A percentile compares a stretch with the other conserved stretches of the same genome.
These are phyloP conservation scores for Cicer chorassanicum DNA, from an alignment of 306 rosid species.

Conservation along the genomic window DNA sequence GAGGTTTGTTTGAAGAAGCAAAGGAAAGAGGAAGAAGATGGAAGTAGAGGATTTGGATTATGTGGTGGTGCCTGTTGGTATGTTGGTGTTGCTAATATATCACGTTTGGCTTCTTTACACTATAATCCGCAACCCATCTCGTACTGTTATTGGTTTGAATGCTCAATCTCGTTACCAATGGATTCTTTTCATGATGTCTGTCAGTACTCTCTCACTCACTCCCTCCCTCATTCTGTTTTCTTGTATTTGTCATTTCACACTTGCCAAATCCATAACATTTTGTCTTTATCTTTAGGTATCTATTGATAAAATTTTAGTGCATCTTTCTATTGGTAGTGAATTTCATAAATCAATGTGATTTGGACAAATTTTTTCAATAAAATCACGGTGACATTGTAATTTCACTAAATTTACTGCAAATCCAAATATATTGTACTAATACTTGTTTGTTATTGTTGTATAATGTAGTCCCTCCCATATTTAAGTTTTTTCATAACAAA, in stretches of 20 bases:
- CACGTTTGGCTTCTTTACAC: conserved; percentile 72
- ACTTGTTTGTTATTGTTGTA: background rate
- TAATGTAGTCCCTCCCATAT: background rate
- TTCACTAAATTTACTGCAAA: background rate
- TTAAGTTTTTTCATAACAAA: background rate
- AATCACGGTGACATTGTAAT: background rate
- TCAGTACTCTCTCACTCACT: conserved; percentile 52
- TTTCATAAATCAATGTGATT: too few species aligned
- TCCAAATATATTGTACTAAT: background rate
- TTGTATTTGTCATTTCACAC: background rate
- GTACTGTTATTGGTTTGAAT: conserved; percentile 85
- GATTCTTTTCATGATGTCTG: conserved; percentile 77
- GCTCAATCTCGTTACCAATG: conserved; percentile 80
- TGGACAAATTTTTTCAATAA: too few species aligned
- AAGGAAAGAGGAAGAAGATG: conserved; percentile 47
- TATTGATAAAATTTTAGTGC: background rate
- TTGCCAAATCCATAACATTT: background rate
- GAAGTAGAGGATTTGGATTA: conserved; percentile 60
- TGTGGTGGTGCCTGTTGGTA: conserved; percentile 74
- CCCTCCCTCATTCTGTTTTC: background rate
- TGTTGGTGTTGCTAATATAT: conserved; percentile 61
- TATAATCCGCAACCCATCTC: conserved; percentile 56
- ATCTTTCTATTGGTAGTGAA: too few species aligned
- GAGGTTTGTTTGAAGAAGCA: conserved; percentile 1
- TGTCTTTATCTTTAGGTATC: background rate